Conservation (phyloP, 805 yeast species). For the Wickerhamomyces alni region DNA sequence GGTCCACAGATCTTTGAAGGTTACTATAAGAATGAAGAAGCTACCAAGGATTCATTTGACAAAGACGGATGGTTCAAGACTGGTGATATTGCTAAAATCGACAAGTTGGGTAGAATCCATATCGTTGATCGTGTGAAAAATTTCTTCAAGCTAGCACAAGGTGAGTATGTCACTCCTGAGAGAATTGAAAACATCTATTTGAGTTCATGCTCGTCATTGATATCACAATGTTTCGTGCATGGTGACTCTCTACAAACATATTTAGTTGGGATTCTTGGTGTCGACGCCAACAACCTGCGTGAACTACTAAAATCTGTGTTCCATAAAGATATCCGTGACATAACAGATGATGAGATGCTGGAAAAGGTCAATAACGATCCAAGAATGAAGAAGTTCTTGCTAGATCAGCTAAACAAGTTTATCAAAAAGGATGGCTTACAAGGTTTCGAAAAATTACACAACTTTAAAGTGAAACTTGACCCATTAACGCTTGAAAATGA, state of each 20-base stretch:
- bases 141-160: constrained; percentile 49
- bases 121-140: constrained; percentile 54
- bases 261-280: constrained; percentile 50
- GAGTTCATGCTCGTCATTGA: constrained; percentile 31
- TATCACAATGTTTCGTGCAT: constrained; percentile 45
- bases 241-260: constrained; percentile 48
- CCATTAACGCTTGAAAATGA: constrained; percentile 47
- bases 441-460: constrained; percentile 48
- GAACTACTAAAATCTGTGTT: constrained; percentile 8
- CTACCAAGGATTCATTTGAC: constrained; percentile 38
- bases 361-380: constrained; percentile 2
- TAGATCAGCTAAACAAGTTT: constrained; percentile 1
- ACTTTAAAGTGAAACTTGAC: constrained; percentile 36
- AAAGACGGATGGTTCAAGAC: constrained; percentile 50
- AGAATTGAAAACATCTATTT: constrained; percentile 53
- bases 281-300: constrained; percentile 33
- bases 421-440: constrained; percentile 24
- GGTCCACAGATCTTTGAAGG: constrained; percentile 51
- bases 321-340: neutral
- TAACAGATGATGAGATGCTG: constrained; percentile 6
- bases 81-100: constrained; percentile 50
- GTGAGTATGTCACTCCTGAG: constrained; percentile 63
- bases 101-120: constrained; percentile 36
- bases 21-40: constrained; percentile 44
- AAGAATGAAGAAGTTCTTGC: constrained; percentile 3